Conservation (phyloP, 345 rosid species). For the Eucalyptus globulus region DNA sequence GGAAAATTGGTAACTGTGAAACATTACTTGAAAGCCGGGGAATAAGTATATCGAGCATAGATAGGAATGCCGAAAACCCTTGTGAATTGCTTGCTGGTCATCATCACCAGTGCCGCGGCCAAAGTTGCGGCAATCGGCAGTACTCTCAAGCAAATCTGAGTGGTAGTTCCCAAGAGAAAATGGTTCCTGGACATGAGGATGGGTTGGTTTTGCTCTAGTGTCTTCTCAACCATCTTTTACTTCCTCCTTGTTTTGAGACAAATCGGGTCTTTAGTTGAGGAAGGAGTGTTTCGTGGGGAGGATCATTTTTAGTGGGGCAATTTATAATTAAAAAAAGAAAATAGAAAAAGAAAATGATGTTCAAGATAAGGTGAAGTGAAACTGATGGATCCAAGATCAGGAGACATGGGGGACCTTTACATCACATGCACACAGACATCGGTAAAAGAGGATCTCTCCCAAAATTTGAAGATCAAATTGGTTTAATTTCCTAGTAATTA, state of each 20-base stretch:
- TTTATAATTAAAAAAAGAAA: not conserved
- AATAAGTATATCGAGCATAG: slow-evolving; percentile 39
- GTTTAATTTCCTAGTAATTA: not conserved
- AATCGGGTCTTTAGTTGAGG: slow-evolving; percentile 4
- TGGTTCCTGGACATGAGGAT: not conserved
- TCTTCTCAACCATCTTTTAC: not conserved
- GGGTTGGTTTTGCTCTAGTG: not conserved
- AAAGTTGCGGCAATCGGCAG: slow-evolving; percentile 17
- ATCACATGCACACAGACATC: not conserved
- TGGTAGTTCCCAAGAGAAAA: not conserved
- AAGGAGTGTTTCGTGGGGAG: not conserved
- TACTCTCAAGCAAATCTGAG: slow-evolving; percentile 13
- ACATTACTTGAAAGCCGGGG: slow-evolving; percentile 13
- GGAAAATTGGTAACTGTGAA: not conserved
- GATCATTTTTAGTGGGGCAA: not conserved
- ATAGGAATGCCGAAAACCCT: slow-evolving; percentile 18
- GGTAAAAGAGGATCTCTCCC: not conserved
- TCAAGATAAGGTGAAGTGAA: not conserved
- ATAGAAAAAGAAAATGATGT: not conserved
- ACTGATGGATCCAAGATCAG: not conserved
- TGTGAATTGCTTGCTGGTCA: slow-evolving; percentile 31
- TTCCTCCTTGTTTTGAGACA: not conserved
- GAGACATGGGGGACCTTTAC: not conserved
- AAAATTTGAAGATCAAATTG: not conserved
- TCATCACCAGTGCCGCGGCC: slow-evolving; percentile 27